Conservation (phyloP, 306 rosid genomes). For the Trifolium subterraneum region DNA sequence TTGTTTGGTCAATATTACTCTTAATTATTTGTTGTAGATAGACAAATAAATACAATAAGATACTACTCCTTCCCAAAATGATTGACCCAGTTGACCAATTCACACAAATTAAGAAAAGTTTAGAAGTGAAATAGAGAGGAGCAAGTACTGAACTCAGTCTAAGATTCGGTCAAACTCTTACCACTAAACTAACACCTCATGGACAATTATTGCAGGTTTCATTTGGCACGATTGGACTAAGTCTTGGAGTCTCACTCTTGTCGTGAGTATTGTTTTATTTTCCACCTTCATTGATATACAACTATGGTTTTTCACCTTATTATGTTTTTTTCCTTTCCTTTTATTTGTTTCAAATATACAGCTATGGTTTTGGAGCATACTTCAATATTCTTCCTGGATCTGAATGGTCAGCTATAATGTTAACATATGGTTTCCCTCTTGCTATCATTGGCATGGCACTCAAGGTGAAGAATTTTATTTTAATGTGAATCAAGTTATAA, state of each 20-base stretch:
- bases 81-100: too few relatives aligned
- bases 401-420: slow-evolving; percentile 97
- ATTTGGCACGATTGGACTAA: slow-evolving; percentile 80
- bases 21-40: too few relatives aligned
- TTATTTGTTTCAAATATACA: slow-evolving; percentile 37
- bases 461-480: slow-evolving; percentile 62
- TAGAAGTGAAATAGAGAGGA: too few relatives aligned
- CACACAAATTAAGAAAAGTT: too few relatives aligned
- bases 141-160: too few relatives aligned
- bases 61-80: too few relatives aligned
- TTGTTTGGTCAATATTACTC: too few relatives aligned
- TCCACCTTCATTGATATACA: slow-evolving; percentile 26
- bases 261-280: slow-evolving; percentile 55
- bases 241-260: slow-evolving; percentile 76
- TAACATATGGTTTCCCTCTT: slow-evolving; percentile 98
- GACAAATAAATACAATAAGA: too few relatives aligned
- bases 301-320: slow-evolving; percentile 67
- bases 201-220: slow-evolving; percentile 64
- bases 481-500: slow-evolving; percentile 8
- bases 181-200: too few relatives aligned
- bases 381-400: slow-evolving; percentile 92
- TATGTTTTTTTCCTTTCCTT: background rate
- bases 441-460: slow-evolving; percentile 99
- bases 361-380: slow-evolving; percentile 98
- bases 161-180: too few relatives aligned